Conservation (phyloP, 148 eudicot species). For the Nepenthes mirabilis region DNA sequence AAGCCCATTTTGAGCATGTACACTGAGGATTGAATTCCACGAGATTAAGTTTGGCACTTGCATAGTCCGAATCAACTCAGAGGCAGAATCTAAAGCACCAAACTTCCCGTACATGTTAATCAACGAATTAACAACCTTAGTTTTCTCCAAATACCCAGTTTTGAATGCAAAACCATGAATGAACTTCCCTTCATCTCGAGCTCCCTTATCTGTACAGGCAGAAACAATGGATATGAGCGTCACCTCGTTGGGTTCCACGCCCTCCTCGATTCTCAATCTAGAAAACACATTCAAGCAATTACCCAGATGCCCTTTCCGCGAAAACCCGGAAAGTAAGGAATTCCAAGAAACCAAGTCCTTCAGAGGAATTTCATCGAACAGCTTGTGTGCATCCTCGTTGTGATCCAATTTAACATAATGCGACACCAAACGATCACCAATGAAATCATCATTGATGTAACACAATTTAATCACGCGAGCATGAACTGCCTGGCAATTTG, state of each 20-base stretch:
- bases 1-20: conserved; percentile 23
- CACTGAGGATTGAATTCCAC: conserved; percentile 28
- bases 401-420: conserved; percentile 12
- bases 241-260: conserved; percentile 20
- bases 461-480: conserved; percentile 17
- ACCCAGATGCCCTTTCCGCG: conserved; percentile 11
- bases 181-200: conserved; percentile 12
- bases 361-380: conserved; percentile 38
- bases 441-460: conserved; percentile 18
- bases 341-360: conserved; percentile 37
- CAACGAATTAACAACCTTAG: conserved; percentile 27
- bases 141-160: conserved; percentile 14
- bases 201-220: conserved; percentile 18
- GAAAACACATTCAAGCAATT: conserved; percentile 15
- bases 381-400: conserved; percentile 12
- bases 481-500: conserved; percentile 16
- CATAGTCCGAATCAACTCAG: conserved; percentile 21
- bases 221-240: conserved; percentile 22
- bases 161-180: conserved; percentile 27
- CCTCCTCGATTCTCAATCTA: conserved; percentile 20
- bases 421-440: conserved; percentile 32
- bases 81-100: conserved; percentile 18
- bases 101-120: conserved; percentile 35
- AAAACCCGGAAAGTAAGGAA: conserved; percentile 23
- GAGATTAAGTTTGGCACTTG: conserved; percentile 19